Percentiles rank a stretch among this genome's conserved stretches.
Evolutionary conservation across 2,329 filamentous ascomycete species (phyloP).

Genomic region (Botryotinia globosa): DNA sequence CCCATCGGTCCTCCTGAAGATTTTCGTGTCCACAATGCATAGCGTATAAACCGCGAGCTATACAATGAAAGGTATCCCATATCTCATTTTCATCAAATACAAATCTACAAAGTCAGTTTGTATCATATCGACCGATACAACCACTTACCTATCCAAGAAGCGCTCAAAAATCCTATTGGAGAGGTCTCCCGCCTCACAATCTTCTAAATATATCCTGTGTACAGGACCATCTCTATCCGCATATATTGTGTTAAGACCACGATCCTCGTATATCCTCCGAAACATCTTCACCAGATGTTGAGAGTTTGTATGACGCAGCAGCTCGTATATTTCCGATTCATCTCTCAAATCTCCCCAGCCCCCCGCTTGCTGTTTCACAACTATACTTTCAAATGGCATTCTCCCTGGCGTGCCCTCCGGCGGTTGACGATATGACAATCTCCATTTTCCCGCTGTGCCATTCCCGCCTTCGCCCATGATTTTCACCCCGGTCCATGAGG

Average conservation of each 20-base stretch:
- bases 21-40: slow-evolving; percentile 13
- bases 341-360: neutral
- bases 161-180: neutral
- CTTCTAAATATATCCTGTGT: neutral
- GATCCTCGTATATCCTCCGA: neutral
- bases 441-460: neutral
- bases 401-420: neutral
- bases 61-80: slow-evolving; percentile 11
- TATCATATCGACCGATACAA: neutral
- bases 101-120: neutral
- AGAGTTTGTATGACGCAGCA: neutral
- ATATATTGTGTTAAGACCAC: neutral
- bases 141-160: neutral
- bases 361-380: slow-evolving; percentile 1
- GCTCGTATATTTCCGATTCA: neutral
- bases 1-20: neutral
- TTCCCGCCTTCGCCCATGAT: neutral
- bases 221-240: neutral
- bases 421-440: neutral
- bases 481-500: neutral
- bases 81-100: neutral
- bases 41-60: neutral
- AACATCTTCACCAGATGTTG: slow-evolving; percentile 15
- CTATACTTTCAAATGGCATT: neutral
- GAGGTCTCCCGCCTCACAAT: neutral